Conservation (phyloP, 1,139 yeast genomes). For the Debaryomyces coudertii region DNA sequence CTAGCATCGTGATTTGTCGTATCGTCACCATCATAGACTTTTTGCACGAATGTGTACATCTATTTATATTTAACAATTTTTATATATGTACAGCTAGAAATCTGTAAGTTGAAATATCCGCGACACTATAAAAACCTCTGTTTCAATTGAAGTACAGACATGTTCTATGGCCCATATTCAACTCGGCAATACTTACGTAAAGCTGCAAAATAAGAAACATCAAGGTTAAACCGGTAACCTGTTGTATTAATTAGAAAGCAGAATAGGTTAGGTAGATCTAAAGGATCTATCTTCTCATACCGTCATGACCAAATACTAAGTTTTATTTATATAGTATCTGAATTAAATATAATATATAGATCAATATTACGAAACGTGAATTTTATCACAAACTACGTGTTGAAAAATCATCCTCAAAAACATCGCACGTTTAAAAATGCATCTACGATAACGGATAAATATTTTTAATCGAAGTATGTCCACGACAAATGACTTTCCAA, state of each 20-base stretch:
- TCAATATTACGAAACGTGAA: background rate
- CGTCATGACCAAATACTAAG: background rate
- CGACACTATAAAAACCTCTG: too few species aligned
- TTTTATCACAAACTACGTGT: background rate
- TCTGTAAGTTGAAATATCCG: too few species aligned
- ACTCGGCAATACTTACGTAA: too few species aligned
- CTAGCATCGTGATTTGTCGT: background rate
- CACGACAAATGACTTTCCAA: slow-evolving; percentile 38
- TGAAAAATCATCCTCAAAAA: background rate
- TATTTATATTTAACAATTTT: too few species aligned
- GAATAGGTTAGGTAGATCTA: too few species aligned
- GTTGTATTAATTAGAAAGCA: too few species aligned
- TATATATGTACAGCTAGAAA: too few species aligned
- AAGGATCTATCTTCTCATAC: background rate
- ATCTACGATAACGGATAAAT: background rate
- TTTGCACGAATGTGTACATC: too few species aligned
- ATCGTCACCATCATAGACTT: background rate
- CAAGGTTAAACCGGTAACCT: too few species aligned
- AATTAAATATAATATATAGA: background rate
- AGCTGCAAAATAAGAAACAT: too few species aligned
- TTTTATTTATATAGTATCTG: background rate
- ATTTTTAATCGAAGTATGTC: slow-evolving; percentile 4
- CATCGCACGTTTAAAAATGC: slow-evolving; percentile 3
- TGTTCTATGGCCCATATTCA: too few species aligned
- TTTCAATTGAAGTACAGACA: too few species aligned